Evolutionary conservation across 768 basidiomycete genomes (phyloP), one percentile per base, ranked within the genome.

Genomic region (Lentinula edodes): DNA sequence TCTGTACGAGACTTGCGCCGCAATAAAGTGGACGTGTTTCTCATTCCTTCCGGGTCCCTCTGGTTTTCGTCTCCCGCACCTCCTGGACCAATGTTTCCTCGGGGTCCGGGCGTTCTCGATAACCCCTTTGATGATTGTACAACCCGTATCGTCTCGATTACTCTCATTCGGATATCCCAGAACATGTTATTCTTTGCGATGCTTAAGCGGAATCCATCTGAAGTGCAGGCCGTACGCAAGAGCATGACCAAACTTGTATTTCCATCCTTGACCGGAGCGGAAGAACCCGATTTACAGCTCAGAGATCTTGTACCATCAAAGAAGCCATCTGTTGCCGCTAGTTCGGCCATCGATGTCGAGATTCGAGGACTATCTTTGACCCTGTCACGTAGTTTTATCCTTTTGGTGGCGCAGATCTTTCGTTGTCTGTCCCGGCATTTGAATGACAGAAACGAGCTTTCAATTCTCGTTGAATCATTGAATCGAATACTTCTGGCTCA

Each of bases 1-100:
- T 84, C 87, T 3, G 79, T 88, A 46, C 82, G 87, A 23, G 90
- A 90, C 62, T 78, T 93, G 58, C 82, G 86, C 28, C 83, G 87
- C 52, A 84, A 88, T 12, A 92, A 91, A 67, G 73, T 89, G 12
- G 90, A 93, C 56, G 68, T 75, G 34, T 81, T 89, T 63, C 73
- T 91, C 43, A 78, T 90, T 32, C 90, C 90, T 0, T 83, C 88
- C 0, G 88, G 88, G 1, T 78, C 85, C 0, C 72, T 91, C 7
- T 91, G 89, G 88, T 90, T 89, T 65, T 68, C 81, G 0, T 68
- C 82, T 0, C 73, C 80, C 8, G 78, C 82, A n/a, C 86, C 85
- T 0, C 63, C 72, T 8, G 80, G 82, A 0, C 74, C 83, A 2
- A 85, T 89, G 84, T 89, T 90, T 65, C 89, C 89, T 16, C 70